phyloP scores from a whole-genome alignment of 495 filamentous ascomycete genomes.

The Aspergillus avenaceus region DNA sequence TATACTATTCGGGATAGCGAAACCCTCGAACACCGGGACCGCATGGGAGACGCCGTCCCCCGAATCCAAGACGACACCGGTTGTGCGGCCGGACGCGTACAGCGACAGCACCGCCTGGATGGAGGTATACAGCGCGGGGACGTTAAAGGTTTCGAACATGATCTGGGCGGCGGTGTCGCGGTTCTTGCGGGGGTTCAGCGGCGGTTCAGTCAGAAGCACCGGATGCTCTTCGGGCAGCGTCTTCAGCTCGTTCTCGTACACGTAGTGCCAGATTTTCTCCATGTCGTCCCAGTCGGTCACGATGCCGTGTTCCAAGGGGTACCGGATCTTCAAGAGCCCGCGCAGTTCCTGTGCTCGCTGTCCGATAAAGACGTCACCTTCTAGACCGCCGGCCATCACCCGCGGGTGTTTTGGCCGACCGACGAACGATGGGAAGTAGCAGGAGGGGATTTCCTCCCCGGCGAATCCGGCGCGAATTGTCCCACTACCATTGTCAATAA shows the following conservation, averaged over 20 bases:
- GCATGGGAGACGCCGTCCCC: conserved; percentile 97
- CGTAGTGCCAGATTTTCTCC: conserved; percentile 97
- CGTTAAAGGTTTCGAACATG: conserved; percentile 98
- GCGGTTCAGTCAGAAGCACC: conserved; percentile 93
- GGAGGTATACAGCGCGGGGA: conserved; percentile 91
- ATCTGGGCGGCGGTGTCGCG: conserved; percentile 96
- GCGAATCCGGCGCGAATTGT: conserved; percentile 97
- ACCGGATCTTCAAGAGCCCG: conserved; percentile 89
- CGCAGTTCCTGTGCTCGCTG: conserved; percentile 87
- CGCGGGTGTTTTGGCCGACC: conserved; percentile 95
- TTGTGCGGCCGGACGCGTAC: conserved; percentile 94
- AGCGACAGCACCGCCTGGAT: conserved; percentile 96
- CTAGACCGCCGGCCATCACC: conserved; percentile 89
- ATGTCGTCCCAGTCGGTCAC: conserved; percentile 99
- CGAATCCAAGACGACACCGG: conserved; percentile 90
- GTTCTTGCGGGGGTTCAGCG: conserved; percentile 92
- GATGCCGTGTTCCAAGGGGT: conserved; percentile 95
- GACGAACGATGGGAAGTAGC: conserved; percentile 97
- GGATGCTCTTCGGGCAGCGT: conserved; percentile 98
- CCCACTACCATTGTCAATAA: conserved; percentile 97
- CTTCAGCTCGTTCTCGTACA: conserved; percentile 81
- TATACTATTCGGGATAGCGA: conserved; percentile 93
- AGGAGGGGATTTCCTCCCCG: conserved; percentile 91
- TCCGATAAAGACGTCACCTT: conserved; percentile 97
- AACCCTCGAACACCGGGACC: conserved; percentile 96